Evolutionary conservation across 192 early-diverging fungal species (phyloP).

Genomic region (Coemansia sp.): DNA sequence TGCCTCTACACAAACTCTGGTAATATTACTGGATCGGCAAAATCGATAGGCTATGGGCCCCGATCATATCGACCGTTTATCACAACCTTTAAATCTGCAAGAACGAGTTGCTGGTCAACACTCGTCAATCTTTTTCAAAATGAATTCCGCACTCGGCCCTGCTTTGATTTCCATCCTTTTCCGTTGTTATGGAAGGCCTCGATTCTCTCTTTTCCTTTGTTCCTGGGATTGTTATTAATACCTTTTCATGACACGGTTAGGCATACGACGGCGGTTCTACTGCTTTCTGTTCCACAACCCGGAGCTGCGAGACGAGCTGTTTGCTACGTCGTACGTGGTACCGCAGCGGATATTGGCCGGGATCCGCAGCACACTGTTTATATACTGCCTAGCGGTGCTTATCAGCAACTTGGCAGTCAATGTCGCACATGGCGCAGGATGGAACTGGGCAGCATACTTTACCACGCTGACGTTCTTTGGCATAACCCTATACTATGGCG

Average conservation of each 20-base stretch:
- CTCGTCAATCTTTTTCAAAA: no score
- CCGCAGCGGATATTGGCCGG: conserved; percentile 16
- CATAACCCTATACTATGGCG: conserved; percentile 38
- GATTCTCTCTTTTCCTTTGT: no score
- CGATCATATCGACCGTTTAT: no score
- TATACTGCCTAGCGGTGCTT: conserved; percentile 38
- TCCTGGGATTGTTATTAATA: no score
- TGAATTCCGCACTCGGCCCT: no score
- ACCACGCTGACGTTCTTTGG: conserved; percentile 45
- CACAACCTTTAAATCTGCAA: no score
- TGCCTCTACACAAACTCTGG: not conserved
- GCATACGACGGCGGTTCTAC: conserved; percentile 6
- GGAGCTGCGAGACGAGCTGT: conserved; percentile 24
- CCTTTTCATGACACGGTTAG: not conserved
- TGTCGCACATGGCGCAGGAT: conserved; percentile 36
- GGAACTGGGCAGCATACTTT: conserved; percentile 51
- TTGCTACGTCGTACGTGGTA: conserved; percentile 39
- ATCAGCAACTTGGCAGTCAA: conserved; percentile 32
- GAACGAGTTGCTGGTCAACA: no score
- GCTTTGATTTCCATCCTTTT: no score
- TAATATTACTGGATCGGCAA: no score
- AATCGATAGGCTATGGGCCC: no score
- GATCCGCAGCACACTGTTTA: conserved; percentile 13
- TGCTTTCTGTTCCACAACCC: conserved; percentile 37
- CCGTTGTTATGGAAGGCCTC: no score